Percentiles rank a stretch among this genome's conserved stretches.
Evolutionary conservation across 2,329 filamentous ascomycete genomes (phyloP).

Genomic region (Aspergillus sp.): DNA sequence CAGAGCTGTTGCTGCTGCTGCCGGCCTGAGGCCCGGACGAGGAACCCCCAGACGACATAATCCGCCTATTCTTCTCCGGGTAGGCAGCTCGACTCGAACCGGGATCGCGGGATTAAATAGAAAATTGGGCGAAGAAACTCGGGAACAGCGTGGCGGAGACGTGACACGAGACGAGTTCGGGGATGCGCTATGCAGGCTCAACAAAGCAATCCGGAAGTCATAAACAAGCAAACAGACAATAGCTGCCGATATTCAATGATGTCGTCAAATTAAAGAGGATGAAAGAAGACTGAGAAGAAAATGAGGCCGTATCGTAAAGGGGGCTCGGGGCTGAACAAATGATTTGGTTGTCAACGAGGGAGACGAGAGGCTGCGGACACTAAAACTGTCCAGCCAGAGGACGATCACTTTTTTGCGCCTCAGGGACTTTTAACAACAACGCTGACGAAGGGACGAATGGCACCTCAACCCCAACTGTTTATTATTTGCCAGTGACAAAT

Average conservation of each 20-base stretch:
- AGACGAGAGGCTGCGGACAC: slow-evolving; percentile 3
- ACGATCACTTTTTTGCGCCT: slow-evolving; percentile 9
- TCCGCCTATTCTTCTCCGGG: slow-evolving; percentile 1
- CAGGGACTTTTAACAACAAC: neutral
- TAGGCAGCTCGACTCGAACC: neutral
- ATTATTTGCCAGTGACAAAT: neutral
- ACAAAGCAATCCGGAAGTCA: slow-evolving; percentile 17
- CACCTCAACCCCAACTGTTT: neutral
- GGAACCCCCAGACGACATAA: slow-evolving; percentile 29
- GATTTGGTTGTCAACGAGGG: slow-evolving; percentile 1
- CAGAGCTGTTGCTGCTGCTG: slow-evolving; percentile 24
- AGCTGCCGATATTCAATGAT: neutral
- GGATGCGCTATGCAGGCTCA: slow-evolving; percentile 12
- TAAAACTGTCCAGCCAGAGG: slow-evolving; percentile 1
- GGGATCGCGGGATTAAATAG: neutral
- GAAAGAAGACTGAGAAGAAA: neutral
- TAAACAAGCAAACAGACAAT: slow-evolving; percentile 1
- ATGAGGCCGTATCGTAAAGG: neutral
- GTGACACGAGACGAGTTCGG: slow-evolving; percentile 14
- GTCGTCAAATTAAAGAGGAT: neutral
- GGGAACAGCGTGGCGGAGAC: neutral
- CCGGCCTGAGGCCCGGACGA: slow-evolving; percentile 22
- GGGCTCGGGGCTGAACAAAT: slow-evolving; percentile 2
- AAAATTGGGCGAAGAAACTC: neutral
- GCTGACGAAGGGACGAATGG: neutral